Conservation (phyloP, 305 asterid species). For the Fraxinus baroniana region DNA sequence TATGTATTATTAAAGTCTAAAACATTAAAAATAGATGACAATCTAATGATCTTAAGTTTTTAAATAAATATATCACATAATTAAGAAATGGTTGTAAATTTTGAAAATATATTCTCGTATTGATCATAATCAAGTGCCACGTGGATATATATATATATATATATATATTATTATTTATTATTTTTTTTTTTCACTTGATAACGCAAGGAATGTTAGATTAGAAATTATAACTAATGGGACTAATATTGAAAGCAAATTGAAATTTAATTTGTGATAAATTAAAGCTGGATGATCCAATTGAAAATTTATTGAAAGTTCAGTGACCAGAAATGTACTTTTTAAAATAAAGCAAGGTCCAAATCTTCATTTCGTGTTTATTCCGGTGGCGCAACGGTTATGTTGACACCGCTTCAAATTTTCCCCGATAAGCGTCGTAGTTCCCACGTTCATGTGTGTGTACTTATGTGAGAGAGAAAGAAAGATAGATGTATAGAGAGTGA, state of each 20-base stretch:
- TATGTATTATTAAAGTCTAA: no score
- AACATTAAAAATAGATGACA: no score
- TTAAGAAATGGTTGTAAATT: not conserved
- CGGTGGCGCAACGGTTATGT: conserved; percentile 25
- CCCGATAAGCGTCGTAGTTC: conserved; percentile 17
- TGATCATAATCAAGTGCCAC: not conserved
- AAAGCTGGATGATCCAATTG: not conserved
- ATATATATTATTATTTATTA: no score
- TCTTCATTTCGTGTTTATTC: conserved; percentile 19
- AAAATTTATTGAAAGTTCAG: not conserved
- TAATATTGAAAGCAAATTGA: no score
- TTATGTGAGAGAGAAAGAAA: conserved; percentile 25
- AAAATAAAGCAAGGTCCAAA: conserved; percentile 33
- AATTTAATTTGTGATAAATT: not conserved
- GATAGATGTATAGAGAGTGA: conserved; percentile 12
- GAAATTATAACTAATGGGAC: no score
- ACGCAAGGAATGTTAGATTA: not conserved
- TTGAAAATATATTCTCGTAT: not conserved
- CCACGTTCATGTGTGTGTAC: conserved; percentile 6
- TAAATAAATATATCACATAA: no score
- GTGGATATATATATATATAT: no score
- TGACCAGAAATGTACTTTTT: conserved; percentile 18
- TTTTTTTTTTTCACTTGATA: not conserved
- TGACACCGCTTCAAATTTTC: conserved; percentile 25
- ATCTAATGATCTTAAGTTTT: no score